Evolutionary conservation across 2,329 filamentous ascomycete genomes (phyloP).

Genomic region (Venturia asperata): DNA sequence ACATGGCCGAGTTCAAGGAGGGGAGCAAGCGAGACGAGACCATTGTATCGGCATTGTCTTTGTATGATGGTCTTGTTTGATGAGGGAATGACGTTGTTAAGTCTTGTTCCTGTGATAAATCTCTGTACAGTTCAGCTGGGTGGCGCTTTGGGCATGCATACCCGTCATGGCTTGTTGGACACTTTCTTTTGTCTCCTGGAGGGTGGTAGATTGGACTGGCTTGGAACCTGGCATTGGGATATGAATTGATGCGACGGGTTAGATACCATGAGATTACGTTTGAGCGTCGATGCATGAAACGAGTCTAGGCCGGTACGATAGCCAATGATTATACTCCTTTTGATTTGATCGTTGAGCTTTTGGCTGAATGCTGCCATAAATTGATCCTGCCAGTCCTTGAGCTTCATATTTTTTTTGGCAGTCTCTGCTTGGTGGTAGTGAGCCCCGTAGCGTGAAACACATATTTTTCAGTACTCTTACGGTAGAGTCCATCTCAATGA

Average conservation of each 20-base stretch:
- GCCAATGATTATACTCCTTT: background rate
- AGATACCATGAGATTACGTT: slow-evolving; percentile 13
- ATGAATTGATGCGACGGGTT: background rate
- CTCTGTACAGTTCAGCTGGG: slow-evolving; percentile 10
- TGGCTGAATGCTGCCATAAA: background rate
- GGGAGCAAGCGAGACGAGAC: slow-evolving; percentile 98
- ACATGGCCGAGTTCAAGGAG: slow-evolving; percentile 98
- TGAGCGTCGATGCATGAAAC: background rate
- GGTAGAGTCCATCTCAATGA: background rate
- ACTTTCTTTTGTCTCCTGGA: slow-evolving; percentile 3
- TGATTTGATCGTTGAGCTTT: background rate
- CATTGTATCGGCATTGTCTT: slow-evolving; percentile 90
- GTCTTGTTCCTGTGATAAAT: background rate
- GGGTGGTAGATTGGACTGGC: slow-evolving; percentile 11
- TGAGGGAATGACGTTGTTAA: background rate
- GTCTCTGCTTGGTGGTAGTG: no score
- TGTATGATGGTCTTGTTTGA: slow-evolving; percentile 91
- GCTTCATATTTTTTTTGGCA: no score
- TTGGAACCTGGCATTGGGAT: slow-evolving; percentile 2
- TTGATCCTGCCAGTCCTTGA: no score
- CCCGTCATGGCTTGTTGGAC: background rate
- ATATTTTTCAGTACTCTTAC: no score
- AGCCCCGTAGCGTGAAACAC: no score
- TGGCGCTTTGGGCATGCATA: slow-evolving; percentile 4
- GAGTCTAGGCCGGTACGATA: background rate